These are phyloP conservation scores for Leccinum incarnatum DNA, from an alignment of 768 basidiomycete species.

Conservation along the genomic window DNA sequence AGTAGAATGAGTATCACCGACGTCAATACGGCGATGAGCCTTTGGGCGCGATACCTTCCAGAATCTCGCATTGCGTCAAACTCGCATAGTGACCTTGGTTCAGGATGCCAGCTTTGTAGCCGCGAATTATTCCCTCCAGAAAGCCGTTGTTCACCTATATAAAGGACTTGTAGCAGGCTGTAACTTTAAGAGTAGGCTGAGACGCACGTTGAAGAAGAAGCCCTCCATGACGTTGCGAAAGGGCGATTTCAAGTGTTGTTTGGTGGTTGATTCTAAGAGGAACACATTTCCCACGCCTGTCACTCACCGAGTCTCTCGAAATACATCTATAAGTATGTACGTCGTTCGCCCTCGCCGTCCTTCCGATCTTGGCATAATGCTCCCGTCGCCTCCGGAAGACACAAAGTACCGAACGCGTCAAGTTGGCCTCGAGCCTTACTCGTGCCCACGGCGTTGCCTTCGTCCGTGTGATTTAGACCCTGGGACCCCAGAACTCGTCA, in stretches of 20 bases:
- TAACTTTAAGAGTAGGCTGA: not conserved
- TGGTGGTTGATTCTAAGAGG: slow-evolving; percentile 6
- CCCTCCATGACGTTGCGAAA: slow-evolving; percentile 63
- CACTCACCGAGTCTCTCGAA: no score
- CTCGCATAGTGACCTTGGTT: slow-evolving; percentile 89
- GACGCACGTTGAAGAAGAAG: slow-evolving; percentile 79
- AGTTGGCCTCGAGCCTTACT: not conserved
- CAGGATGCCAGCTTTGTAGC: slow-evolving; percentile 92
- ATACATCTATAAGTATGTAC: no score
- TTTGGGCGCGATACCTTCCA: slow-evolving; percentile 67
- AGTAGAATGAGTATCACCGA: slow-evolving; percentile 2
- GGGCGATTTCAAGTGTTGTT: not conserved
- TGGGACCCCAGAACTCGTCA: not conserved
- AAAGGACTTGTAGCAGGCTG: slow-evolving; percentile 15
- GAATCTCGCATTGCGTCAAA: slow-evolving; percentile 93
- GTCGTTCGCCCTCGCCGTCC: no score
- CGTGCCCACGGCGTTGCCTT: not conserved
- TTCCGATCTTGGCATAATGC: no score
- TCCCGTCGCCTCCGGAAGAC: no score
- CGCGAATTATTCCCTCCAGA: slow-evolving; percentile 80
- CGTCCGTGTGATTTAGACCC: not conserved
- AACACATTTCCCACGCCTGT: slow-evolving; percentile 19
- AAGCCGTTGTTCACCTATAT: slow-evolving; percentile 70
- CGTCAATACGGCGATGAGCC: not conserved
- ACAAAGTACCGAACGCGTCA: no score